Evolutionary conservation across 1,139 yeast species (phyloP).

Genomic region (Diutina catenulata): DNA sequence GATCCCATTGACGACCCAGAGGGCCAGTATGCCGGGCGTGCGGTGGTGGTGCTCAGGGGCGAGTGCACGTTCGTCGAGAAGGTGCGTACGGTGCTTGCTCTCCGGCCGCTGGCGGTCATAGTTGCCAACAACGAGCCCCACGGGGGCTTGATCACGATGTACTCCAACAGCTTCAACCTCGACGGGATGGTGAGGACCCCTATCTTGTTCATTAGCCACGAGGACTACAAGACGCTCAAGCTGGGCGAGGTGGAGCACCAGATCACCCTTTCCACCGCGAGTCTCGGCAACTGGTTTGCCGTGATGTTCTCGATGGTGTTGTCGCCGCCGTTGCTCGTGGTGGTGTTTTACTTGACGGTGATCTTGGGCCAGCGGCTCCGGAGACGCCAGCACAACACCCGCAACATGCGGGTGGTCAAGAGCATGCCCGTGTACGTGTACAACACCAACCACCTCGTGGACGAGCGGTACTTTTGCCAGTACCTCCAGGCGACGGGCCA

Average conservation of each 20-base stretch:
- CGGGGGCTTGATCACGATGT: slow-evolving; percentile 32
- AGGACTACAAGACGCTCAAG: slow-evolving; percentile 19
- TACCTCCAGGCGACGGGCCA: slow-evolving; percentile 13
- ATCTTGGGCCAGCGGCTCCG: slow-evolving; percentile 21
- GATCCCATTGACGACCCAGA: background rate
- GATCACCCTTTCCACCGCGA: slow-evolving; percentile 20
- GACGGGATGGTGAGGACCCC: slow-evolving; percentile 26
- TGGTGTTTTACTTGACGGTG: slow-evolving; percentile 23
- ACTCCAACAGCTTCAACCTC: slow-evolving; percentile 22
- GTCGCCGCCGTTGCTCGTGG: slow-evolving; percentile 32
- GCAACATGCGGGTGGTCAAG: slow-evolving; percentile 24
- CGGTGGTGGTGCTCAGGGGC: slow-evolving; percentile 26
- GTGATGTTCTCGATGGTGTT: slow-evolving; percentile 28
- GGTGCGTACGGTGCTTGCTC: slow-evolving; percentile 18
- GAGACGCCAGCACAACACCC: slow-evolving; percentile 17
- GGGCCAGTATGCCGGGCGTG: background rate
- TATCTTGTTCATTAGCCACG: slow-evolving; percentile 27
- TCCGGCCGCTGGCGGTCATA: slow-evolving; percentile 23
- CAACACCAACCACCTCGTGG: slow-evolving; percentile 25
- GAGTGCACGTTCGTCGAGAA: slow-evolving; percentile 33
- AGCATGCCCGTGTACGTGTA: slow-evolving; percentile 29
- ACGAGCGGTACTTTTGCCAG: slow-evolving; percentile 15
- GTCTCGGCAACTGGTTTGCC: slow-evolving; percentile 30
- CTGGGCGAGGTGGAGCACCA: slow-evolving; percentile 8
- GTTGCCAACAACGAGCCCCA: slow-evolving; percentile 33